Percentiles rank a stretch among this genome's conserved stretches.
Evolutionary conservation across 495 filamentous ascomycete species (phyloP).

Genomic region (Aspergillus ostianus): DNA sequence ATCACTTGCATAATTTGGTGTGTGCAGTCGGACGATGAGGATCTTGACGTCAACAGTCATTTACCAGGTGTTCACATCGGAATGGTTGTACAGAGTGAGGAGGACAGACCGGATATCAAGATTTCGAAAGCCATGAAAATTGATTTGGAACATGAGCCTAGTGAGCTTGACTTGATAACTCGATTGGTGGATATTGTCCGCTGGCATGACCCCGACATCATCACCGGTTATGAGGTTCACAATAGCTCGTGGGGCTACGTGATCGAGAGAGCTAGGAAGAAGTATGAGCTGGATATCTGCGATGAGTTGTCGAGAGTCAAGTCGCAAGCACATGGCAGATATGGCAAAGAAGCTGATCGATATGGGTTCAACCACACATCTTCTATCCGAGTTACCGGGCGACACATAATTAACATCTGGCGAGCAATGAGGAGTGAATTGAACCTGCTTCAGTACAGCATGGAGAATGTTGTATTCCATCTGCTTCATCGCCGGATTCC

Average conservation of each 20-base stretch:
- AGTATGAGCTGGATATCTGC: conserved; percentile 86
- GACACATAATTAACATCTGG: conserved; percentile 98
- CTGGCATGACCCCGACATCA: conserved; percentile 81
- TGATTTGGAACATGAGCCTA: conserved; percentile 68
- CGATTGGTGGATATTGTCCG: conserved; percentile 84
- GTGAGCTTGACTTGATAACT: conserved; percentile 81
- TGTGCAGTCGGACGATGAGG: conserved; percentile 68
- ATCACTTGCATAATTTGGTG: conserved; percentile 92
- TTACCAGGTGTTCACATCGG: conserved; percentile 60
- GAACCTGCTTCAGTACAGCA: conserved; percentile 86
- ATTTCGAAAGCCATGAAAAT: conserved; percentile 47
- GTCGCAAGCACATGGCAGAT: conserved; percentile 72
- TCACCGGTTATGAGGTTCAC: conserved; percentile 95
- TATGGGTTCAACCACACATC: conserved; percentile 95
- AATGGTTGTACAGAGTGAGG: conserved; percentile 40
- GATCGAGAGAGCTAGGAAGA: conserved; percentile 80
- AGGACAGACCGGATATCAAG: conserved; percentile 48
- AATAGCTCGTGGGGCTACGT: conserved; percentile 92
- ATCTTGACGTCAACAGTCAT: conserved; percentile 50
- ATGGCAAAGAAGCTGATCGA: conserved; percentile 79
- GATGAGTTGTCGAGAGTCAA: conserved; percentile 90
- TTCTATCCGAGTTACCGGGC: conserved; percentile 80
- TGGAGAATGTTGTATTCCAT: conserved; percentile 97
- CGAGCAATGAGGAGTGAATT: conserved; percentile 90
- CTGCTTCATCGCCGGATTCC: conserved; percentile 87